Percentiles rank a stretch among this genome's conserved stretches.
Conservation (phyloP, 2,329 filamentous ascomycete species). For the Pseudogymnoascus sp. region DNA sequence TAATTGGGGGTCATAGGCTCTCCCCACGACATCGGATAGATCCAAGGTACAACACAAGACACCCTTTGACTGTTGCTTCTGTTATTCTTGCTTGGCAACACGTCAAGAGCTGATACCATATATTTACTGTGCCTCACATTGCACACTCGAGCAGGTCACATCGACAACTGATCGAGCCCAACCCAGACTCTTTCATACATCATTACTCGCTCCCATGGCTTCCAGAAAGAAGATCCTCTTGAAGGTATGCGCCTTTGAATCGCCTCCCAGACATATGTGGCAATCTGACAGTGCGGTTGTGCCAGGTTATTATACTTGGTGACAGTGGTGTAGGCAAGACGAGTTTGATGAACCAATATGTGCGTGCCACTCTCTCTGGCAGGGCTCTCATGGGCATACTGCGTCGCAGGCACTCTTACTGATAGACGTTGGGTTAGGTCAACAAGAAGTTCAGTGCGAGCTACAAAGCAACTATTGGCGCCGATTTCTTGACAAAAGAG, state of each 20-base stretch:
- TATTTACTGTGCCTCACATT: not conserved
- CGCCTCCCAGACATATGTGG: constrained; percentile 13
- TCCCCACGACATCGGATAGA: constrained; percentile 10
- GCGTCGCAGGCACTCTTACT: not conserved
- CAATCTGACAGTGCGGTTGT: not conserved
- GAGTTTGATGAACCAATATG: constrained; percentile 99
- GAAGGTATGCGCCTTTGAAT: constrained; percentile 45
- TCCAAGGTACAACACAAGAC: constrained; percentile 2
- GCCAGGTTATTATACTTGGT: constrained; percentile 93
- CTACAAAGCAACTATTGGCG: constrained; percentile 99
- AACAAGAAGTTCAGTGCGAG: constrained; percentile 99
- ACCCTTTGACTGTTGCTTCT: constrained; percentile 5
- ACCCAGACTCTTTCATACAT: not conserved
- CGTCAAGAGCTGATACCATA: not conserved
- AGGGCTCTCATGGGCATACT: not conserved
- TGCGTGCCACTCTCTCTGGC: constrained; percentile 43
- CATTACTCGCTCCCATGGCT: constrained; percentile 38
- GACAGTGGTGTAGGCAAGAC: constrained; percentile 99
- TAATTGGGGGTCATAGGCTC: constrained; percentile 11
- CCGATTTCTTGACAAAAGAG: constrained; percentile 97
- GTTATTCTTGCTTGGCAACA: not conserved
- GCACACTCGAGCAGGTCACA: not conserved
- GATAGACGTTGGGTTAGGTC: constrained; percentile 54
- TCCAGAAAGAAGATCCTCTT: constrained; percentile 63
- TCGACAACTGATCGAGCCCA: not conserved